Base-by-base conservation (phyloP, 192 early-diverging fungal genomes). In the Kappamyces sp. region DNA sequence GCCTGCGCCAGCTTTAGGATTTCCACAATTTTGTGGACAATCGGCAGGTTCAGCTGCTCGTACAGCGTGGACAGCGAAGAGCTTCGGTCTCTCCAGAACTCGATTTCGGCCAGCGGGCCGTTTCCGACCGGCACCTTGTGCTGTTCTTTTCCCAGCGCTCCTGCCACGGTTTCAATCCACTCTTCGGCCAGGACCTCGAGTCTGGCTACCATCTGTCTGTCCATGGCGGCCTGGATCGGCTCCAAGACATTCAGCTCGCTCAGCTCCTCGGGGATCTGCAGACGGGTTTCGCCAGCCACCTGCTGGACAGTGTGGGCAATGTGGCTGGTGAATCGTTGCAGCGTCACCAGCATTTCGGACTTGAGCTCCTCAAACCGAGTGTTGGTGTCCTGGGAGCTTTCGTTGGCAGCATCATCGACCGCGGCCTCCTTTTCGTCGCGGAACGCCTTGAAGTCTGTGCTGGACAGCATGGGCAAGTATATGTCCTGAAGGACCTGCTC, bases 51-150 rank as follows among this genome's bases (percentile, higher is more conserved):
- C 7, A 84, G 69, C 54, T 84, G 80, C 48, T 84, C 82, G 57
- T 78, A 72, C 15, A 84, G 61, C 1, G 77, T 75, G 3, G 79
- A 80, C 13, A 83, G 62, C 4, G 75, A 73, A 2, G 74, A 74
- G 51, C 72, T 76, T 31, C 82, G 52, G 42, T 84, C 80, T 34
- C 82, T 55, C 82, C 82, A 84, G 55, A 76, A 84, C 46, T 84
- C 82, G 37, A 84, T 75, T 58, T 84, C 82, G 8, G 79, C 76
- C 3, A 82, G 54, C 7, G 82, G 82, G n/a, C 82, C 82, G 52
- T 80, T 77, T 42, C 77, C 77, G 2, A 64, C 38, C 2, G 81
- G 77, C 40, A 63, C 62, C 55, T 83, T 83, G 42, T 78, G 75
- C 5, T 62, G 40, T 36, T 83, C 81, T 47, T 61, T 72, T 5